phyloP scores from a whole-genome alignment of 495 filamentous ascomycete species.

The Neohortaea acidophila region DNA sequence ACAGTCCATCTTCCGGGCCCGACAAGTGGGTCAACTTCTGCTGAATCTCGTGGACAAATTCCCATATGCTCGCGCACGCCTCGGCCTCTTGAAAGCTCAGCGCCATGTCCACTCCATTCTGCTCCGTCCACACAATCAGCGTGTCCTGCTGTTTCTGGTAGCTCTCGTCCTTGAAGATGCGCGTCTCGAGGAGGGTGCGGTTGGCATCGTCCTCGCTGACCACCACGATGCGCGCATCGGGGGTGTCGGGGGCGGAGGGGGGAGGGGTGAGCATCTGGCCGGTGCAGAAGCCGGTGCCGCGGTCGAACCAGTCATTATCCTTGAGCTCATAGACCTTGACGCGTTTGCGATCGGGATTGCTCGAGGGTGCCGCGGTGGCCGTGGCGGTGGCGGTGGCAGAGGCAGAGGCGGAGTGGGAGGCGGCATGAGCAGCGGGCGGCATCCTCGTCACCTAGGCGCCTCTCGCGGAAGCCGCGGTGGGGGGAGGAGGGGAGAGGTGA shows the following conservation, averaged over 20 bases:
- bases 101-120: constrained; percentile 82
- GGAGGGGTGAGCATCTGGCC: constrained; percentile 42
- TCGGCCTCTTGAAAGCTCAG: constrained; percentile 97
- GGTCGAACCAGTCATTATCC: constrained; percentile 98
- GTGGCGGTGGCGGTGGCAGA: not conserved
- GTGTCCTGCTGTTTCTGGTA: constrained; percentile 99
- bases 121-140: constrained; percentile 94
- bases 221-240: constrained; percentile 71
- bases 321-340: constrained; percentile 98
- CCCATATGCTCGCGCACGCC: constrained; percentile 87
- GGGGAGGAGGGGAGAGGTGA: not conserved
- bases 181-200: constrained; percentile 72
- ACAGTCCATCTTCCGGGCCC: constrained; percentile 82
- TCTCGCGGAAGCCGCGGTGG: not conserved
- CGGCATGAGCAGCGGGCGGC: not conserved
- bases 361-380: no score
- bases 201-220: constrained; percentile 83
- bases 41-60: constrained; percentile 78
- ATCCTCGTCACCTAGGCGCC: not conserved
- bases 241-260: constrained; percentile 11
- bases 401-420: no score
- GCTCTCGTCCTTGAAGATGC: constrained; percentile 82
- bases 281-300: constrained; percentile 89
- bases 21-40: constrained; percentile 42
- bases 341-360: constrained; percentile 64